A percentile compares a stretch with the other conserved stretches of the same genome.
These are phyloP conservation scores for Prunus armeniaca DNA, from an alignment of 306 rosid species.

Conservation along the genomic window DNA sequence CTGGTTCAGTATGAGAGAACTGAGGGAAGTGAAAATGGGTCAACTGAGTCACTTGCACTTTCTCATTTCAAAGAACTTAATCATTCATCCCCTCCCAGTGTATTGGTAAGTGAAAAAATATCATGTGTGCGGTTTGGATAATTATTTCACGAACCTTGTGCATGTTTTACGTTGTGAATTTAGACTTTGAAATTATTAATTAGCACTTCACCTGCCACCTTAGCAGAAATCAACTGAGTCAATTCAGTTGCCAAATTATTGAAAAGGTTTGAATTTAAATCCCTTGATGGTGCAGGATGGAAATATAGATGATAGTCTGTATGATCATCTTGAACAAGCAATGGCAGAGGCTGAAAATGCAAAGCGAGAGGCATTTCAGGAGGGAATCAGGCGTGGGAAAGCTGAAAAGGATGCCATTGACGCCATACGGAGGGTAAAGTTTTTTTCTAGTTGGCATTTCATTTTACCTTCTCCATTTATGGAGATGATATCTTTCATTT, in stretches of 20 bases:
- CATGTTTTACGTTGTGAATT: background rate
- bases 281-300: conserved; percentile 54
- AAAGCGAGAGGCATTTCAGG: conserved; percentile 52
- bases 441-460: background rate
- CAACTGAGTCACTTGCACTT: conserved; percentile 16
- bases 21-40: conserved; percentile 38
- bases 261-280: background rate
- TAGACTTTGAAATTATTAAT: background rate
- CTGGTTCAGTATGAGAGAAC: conserved; percentile 25
- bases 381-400: conserved; percentile 53
- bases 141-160: background rate
- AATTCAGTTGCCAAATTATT: background rate
- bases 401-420: conserved; percentile 71
- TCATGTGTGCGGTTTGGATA: conserved; percentile 6
- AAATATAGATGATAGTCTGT: conserved; percentile 46
- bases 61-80: conserved; percentile 26
- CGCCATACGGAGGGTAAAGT: conserved; percentile 58
- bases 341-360: conserved; percentile 67
- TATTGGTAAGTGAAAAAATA: conserved; percentile 39
- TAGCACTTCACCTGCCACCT: background rate
- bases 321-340: conserved; percentile 58
- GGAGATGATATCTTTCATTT: background rate
- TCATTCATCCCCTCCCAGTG: conserved; percentile 58
- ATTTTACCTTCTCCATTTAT: background rate
- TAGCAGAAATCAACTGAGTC: background rate